Base-by-base conservation (phyloP, 176 grass and related monocot species). In the Aegilops sharonensis region DNA sequence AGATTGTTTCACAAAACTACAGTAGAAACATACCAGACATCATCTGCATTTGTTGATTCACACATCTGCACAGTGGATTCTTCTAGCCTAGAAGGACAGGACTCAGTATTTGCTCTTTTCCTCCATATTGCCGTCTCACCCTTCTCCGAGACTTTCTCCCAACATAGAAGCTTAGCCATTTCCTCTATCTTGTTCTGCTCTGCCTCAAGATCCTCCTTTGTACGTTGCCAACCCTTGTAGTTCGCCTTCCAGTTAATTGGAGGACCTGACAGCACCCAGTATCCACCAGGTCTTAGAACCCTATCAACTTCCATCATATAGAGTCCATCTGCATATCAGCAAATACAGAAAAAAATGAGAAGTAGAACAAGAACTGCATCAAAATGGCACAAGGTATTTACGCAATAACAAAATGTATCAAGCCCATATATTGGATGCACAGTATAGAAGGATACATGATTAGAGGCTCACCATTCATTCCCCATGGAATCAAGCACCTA, bases 251-350 rank as follows among this genome's bases (percentile, higher is more conserved):
- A 98, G 72, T 95, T 95, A 80, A 98, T 91, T 35, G 95, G 95
- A 78, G 93, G 95, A 42, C 95, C 95, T 61, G 95, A 98, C 21
- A 98, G 88, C 71, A 98, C 90, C 95, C 93, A 98, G 78, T 94
- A 98, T 69, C 95, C 95, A 81, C 95, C 95, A 89, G 95, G 91
- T 74, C 95, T 93, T 86, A 98, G 82, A 85, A 98, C 93, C 80
- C 93, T 91, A 89, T 98, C 93, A 74, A 98, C 90, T 84, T 98
- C 95, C 88, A 98, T 90, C 95, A 98, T 93, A 81, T 98, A 95
- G 64, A 89, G 93, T 86, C 95, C 95, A 88, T 87, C 95, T 98
- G 80, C 11, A 86, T 50, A 75, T 75, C 72, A 75, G 42, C 1
- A 86, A 85, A 64, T 34, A 43, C 15, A 23, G 32, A 76, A 69